These are phyloP conservation scores for Boletus subcaerulescens DNA, from an alignment of 768 basidiomycete species.

Conservation along the genomic window DNA sequence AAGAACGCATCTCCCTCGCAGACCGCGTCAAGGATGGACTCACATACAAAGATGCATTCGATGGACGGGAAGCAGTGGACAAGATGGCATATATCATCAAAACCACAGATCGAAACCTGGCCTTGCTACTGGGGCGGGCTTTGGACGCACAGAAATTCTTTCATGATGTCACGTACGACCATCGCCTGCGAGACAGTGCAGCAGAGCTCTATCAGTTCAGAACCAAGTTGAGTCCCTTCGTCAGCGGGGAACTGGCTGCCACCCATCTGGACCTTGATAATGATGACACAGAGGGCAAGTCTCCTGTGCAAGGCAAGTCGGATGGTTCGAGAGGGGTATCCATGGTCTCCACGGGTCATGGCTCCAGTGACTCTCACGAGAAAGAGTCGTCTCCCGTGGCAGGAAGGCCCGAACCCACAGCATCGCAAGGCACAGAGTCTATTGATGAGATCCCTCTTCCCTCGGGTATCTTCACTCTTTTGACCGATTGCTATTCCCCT, in stretches of 20 bases:
- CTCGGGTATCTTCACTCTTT: constrained; percentile 90
- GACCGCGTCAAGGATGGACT: constrained; percentile 93
- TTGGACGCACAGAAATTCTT: constrained; percentile 98
- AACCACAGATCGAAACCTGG: constrained; percentile 95
- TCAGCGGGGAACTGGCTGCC: constrained; percentile 63
- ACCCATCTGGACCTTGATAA: constrained; percentile 35
- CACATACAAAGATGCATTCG: constrained; percentile 94
- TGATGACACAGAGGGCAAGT: constrained; percentile 34
- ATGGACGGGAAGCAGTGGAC: constrained; percentile 95
- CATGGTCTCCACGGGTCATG: constrained; percentile 28
- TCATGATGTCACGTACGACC: constrained; percentile 98
- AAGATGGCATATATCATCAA: constrained; percentile 98
- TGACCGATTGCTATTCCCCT: constrained; percentile 97
- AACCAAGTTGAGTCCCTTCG: constrained; percentile 81
- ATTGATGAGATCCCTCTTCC: constrained; percentile 73
- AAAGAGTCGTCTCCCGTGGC: constrained; percentile 31
- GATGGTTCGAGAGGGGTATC: constrained; percentile 24
- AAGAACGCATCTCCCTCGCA: constrained; percentile 67
- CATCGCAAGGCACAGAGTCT: constrained; percentile 41
- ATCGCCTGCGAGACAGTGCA: constrained; percentile 84
- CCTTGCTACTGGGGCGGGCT: constrained; percentile 90
- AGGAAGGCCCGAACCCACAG: constrained; percentile 15
- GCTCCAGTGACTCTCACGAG: constrained; percentile 35
- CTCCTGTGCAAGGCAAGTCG: constrained; percentile 19
- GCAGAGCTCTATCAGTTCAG: constrained; percentile 93